These are phyloP conservation scores for Cyberlindnera meyerae DNA, from an alignment of 805 yeast species.

Conservation along the genomic window DNA sequence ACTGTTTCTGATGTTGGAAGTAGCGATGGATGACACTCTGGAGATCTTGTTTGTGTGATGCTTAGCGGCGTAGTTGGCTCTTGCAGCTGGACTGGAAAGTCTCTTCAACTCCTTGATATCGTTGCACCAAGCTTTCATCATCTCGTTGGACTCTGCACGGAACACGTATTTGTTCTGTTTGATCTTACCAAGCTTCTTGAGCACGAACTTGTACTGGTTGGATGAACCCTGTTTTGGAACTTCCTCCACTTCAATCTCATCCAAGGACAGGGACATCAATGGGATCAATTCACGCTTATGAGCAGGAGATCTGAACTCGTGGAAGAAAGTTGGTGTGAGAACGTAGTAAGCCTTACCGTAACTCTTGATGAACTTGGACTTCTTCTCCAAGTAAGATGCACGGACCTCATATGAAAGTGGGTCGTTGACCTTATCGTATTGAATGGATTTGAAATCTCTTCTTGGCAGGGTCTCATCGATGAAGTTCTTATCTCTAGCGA, in stretches of 20 bases:
- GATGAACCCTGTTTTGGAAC: conserved; percentile 73
- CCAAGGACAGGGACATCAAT: conserved; percentile 74
- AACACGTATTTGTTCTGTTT: conserved; percentile 94
- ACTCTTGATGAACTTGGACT: conserved; percentile 88
- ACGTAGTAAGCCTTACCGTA: conserved; percentile 90
- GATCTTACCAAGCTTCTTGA: conserved; percentile 70
- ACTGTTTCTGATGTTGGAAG: conserved; percentile 22
- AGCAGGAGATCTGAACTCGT: conserved; percentile 83
- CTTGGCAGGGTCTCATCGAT: conserved; percentile 57
- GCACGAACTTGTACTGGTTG: conserved; percentile 68
- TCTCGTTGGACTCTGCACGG: conserved; percentile 75
- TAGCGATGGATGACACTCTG: conserved; percentile 25
- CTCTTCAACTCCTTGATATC: conserved; percentile 67
- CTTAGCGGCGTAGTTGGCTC: conserved; percentile 23
- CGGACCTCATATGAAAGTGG: conserved; percentile 64
- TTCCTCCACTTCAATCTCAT: conserved; percentile 76
- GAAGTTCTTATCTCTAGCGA: conserved; percentile 66
- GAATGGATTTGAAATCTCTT: conserved; percentile 56
- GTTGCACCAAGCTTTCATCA: conserved; percentile 80
- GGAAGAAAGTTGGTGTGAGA: conserved; percentile 79
- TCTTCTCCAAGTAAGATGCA: conserved; percentile 79
- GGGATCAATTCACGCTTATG: conserved; percentile 78
- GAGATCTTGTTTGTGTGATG: conserved; percentile 21
- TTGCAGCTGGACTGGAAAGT: conserved; percentile 39
- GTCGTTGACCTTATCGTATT: conserved; percentile 64